Base-by-base conservation (phyloP, 805 yeast genomes). In the Yamadazyma endophytica region DNA sequence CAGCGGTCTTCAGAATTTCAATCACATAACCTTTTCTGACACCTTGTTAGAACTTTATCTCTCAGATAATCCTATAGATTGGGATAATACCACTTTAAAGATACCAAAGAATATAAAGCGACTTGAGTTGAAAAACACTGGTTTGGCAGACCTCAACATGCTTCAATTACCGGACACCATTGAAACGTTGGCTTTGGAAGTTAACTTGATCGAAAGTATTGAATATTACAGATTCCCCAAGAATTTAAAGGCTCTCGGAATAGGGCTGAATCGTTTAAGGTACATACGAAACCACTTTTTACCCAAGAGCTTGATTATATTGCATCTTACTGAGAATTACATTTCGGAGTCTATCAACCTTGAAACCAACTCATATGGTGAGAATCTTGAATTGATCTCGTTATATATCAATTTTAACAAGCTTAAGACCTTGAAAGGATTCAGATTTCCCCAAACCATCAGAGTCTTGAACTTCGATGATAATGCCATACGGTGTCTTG, bases 321-420 rank as follows among this genome's bases (percentile, higher is more conserved):
- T 50, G 9, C 44, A 47, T 28, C 35, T 46, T 5, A 46, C 52
- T 4, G 53, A 50, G 19, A 50, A 50, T 28, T 13, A 17, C 9
- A 16, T 50, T 4, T 9, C 29, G 3, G 44, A 36, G 4, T 33
- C 38, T 2, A 21, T 49, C 2, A 40, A 47, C 27, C 33, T 50
- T 5, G 23, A 29, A 4, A 24, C 17, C 4, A 49, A 46, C 31
- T 28, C 29, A 4, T 6, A 13, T 13, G 45, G 43, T 2, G 45
- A 40, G 21, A n/a, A 17, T 8, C 21, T 45, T 8, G 13, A 29
- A 2, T 15, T 50, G 3, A 34, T 47, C 13, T 30, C 39, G 2
- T 18, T 50, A 3, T 46, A 46, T 21, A 15, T 49, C 9, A 41
- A 46, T 32, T 25, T 32, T 20, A 50, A 47, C 26, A 9, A 26